A percentile compares a stretch with the other conserved stretches of the same genome.
Conservation (phyloP, 2,329 filamentous ascomycete genomes). For the Fusarium anguioides region DNA sequence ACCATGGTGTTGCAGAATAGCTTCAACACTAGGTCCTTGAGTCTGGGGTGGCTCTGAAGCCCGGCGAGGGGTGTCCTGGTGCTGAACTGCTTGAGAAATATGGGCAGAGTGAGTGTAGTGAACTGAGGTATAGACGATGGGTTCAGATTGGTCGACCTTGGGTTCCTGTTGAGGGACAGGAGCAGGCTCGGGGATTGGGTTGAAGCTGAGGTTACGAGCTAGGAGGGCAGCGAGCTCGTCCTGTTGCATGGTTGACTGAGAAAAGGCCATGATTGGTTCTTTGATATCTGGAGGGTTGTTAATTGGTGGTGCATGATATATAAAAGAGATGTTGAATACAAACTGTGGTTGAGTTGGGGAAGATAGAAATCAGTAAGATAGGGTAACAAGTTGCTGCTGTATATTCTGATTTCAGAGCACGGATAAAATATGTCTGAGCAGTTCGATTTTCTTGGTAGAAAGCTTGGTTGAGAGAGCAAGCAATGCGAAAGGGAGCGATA, state of each 20-base stretch:
- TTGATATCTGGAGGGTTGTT: constrained; percentile 19
- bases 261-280: constrained; percentile 52
- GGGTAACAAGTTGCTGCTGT: background rate
- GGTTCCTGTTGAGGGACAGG: constrained; percentile 42
- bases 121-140: constrained; percentile 78
- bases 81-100: constrained; percentile 46
- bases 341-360: constrained; percentile 6
- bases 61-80: constrained; percentile 55
- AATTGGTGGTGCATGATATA: constrained; percentile 9
- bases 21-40: constrained; percentile 63
- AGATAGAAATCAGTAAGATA: background rate
- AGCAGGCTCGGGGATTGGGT: constrained; percentile 46
- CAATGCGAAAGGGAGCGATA: constrained; percentile 35
- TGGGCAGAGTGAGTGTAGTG: constrained; percentile 89
- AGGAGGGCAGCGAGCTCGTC: constrained; percentile 88
- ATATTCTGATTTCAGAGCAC: background rate
- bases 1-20: constrained; percentile 71
- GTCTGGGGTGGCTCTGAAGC: constrained; percentile 63
- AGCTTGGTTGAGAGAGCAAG: constrained; percentile 27
- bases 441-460: constrained; percentile 5
- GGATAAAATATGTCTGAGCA: background rate
- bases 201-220: constrained; percentile 77
- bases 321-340: constrained; percentile 26
- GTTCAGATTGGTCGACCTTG: constrained; percentile 51
- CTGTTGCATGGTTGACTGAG: constrained; percentile 68